phyloP scores from a whole-genome alignment of 768 basidiomycete species.

The Stropharia rugosoannulata region DNA sequence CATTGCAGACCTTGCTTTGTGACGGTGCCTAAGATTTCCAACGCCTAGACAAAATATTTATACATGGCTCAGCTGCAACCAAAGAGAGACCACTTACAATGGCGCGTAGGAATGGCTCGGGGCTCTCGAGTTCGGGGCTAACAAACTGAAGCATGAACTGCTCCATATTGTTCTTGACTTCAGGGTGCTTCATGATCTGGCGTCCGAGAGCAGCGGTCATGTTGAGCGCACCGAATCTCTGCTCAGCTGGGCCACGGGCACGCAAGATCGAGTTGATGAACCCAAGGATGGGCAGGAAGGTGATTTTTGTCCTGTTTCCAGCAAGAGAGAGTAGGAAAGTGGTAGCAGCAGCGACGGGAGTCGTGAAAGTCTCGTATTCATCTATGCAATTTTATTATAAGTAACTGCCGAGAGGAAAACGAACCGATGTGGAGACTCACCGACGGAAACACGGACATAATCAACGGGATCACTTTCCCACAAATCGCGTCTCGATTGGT shows the following conservation, averaged over 20 bases:
- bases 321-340: conserved; percentile 79
- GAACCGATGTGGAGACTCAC: conserved; percentile 33
- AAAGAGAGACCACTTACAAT: conserved; percentile 54
- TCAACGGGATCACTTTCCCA: conserved; percentile 87
- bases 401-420: not conserved
- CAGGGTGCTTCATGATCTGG: conserved; percentile 83
- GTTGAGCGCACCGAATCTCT: conserved; percentile 84
- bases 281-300: conserved; percentile 76
- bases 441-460: conserved; percentile 73
- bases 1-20: conserved; percentile 70
- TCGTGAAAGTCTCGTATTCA: conserved; percentile 77
- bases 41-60: conserved; percentile 47
- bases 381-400: conserved; percentile 39
- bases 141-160: conserved; percentile 74
- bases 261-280: conserved; percentile 76
- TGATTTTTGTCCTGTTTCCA: conserved; percentile 76
- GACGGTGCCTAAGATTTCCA: conserved; percentile 76
- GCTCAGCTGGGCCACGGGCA: conserved; percentile 46
- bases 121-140: conserved; percentile 64
- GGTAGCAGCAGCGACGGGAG: conserved; percentile 76
- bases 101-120: conserved; percentile 73
- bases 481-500: conserved; percentile 57
- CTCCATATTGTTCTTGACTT: conserved; percentile 76
- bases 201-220: conserved; percentile 76
- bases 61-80: conserved; percentile 1